phyloP scores from a whole-genome alignment of 306 rosid genomes.

The Sesbania bispinosa region DNA sequence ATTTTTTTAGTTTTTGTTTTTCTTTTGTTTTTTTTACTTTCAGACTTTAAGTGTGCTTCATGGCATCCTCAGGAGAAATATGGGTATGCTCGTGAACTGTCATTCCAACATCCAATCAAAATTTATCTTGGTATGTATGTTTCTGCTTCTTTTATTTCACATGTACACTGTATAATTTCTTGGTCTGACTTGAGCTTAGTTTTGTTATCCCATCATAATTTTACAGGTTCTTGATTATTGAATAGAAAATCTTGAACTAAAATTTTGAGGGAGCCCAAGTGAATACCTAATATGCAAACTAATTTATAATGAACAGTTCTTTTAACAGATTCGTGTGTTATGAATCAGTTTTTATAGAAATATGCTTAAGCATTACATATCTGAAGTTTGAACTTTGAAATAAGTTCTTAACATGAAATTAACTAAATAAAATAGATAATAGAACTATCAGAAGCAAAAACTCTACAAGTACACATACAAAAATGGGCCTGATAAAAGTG shows the following conservation, averaged over 20 bases:
- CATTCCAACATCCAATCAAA: conserved; percentile 95
- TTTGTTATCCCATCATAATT: conserved; percentile 9
- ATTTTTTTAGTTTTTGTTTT: too few relatives aligned
- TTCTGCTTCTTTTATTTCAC: conserved; percentile 10
- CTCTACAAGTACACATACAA: neutral
- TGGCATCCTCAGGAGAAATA: conserved; percentile 69
- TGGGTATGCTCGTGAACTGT: conserved; percentile 76
- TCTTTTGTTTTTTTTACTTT: conserved; percentile 9
- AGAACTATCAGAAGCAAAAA: neutral
- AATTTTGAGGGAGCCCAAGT: conserved; percentile 10
- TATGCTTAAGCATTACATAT: neutral
- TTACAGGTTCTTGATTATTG: conserved; percentile 9
- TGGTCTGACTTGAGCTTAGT: neutral
- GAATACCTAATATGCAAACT: neutral
- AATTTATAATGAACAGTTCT: neutral
- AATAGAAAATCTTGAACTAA: neutral
- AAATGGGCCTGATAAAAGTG: neutral
- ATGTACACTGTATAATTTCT: neutral
- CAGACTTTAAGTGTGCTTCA: conserved; percentile 66
- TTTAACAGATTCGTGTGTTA: neutral
- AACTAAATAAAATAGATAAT: neutral
- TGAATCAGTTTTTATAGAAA: neutral
- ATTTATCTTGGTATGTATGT: conserved; percentile 89
- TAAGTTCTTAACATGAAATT: neutral
- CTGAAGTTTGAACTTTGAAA: neutral